Base-by-base conservation (phyloP, 331 rosid genomes). In the Rosa hybrid region DNA sequence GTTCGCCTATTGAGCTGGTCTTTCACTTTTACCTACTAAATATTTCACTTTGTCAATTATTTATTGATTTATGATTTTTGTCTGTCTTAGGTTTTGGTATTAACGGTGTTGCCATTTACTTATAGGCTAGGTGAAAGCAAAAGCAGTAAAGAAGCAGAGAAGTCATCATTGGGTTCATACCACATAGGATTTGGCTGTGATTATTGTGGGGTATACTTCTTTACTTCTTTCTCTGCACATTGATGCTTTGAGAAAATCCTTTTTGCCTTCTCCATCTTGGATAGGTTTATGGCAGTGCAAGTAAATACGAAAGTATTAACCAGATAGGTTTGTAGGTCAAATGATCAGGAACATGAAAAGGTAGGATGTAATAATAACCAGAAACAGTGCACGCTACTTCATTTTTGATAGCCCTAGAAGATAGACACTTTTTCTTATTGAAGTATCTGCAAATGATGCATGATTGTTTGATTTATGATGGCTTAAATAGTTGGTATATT, bases 121-220 rank as follows among this genome's bases (percentile, higher is more conserved):
- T 79, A 68, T 88, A 92, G 98, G 89, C 91, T 88, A 92, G 97
- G 89, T 92, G 82, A 86, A 20, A n/a, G 41, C 57, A 80, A 56
- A 30, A 67, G 30, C 68, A 70, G 63, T 57, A 14, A 71, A 27
- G 44, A 57, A 57, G 87, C 76, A 80, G 78, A 79, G 63, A 85
- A 21, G 49, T 54, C 45, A 41, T 34, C 39, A 34, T 30, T 20
- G 53, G 68, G 63, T 76, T 54, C 81, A 12, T 80, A 83, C 82
- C 98, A 94, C 77, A 0, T 0, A n/a, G 71, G 34, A 64, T 84
- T 12, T 86, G 97, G 98, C 46, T 92, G 97, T 68, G 97, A 92
- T 85, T 87, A 73, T 85, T 94, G 98, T 42, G 98, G 97, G 97
- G 98, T 94, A 89, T 86, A 68, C 72, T 60, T 81, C 78, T 60